Percentiles rank a stretch among this genome's conserved stretches.
Evolutionary conservation across 129 eudicot species (phyloP).

Genomic region (Oenanthe sinensis): DNA sequence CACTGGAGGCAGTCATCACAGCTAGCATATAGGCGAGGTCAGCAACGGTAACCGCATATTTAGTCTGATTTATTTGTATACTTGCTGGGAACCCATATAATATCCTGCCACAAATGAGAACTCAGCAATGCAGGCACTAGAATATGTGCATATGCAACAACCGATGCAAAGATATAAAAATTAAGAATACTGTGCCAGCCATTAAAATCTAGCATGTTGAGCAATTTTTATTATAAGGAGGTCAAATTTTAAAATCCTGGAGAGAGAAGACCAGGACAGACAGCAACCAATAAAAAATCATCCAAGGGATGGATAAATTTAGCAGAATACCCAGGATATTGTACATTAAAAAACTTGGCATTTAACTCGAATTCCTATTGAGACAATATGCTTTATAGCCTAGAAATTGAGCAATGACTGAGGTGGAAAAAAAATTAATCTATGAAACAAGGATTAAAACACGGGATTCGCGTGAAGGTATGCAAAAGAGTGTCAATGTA

Average conservation of each 20-base stretch:
- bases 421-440: neutral
- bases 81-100: conserved; percentile 31
- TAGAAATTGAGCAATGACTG: neutral
- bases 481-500: neutral
- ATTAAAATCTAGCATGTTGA: neutral
- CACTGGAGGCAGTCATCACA: neutral
- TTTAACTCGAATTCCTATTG: neutral
- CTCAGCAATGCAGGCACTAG: neutral
- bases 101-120: conserved; percentile 24
- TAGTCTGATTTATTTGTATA: conserved; percentile 13
- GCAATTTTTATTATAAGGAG: neutral
- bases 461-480: neutral
- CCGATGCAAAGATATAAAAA: neutral
- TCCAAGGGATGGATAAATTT: neutral
- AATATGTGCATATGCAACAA: neutral
- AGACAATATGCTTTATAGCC: neutral
- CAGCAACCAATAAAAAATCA: neutral
- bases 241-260: neutral
- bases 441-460: neutral
- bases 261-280: neutral
- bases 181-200: neutral
- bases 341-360: neutral
- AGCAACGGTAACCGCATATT: conserved; percentile 5
- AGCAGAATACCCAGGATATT: neutral
- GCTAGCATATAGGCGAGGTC: conserved; percentile 13